Evolutionary conservation across 176 grass and related monocot genomes (phyloP), one percentile per base, ranked within the genome.

Genomic region (Sorghum bicolor): DNA sequence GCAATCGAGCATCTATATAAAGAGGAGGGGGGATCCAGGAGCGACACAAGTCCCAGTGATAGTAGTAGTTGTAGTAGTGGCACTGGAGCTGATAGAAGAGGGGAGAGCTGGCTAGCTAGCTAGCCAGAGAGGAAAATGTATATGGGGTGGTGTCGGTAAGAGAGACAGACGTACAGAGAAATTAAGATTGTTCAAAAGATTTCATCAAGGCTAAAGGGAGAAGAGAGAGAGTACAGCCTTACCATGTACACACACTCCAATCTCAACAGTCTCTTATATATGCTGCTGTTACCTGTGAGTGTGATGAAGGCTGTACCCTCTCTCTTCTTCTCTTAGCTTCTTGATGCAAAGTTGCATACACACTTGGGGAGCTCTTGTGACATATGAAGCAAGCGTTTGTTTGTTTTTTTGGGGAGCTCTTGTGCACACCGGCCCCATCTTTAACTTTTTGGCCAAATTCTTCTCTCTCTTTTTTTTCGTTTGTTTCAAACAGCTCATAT

Each of bases 141-240:
- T 14, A 28, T 72, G 16, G 41, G 11, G 37, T 57, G 19, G 15
- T n/a, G 52, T 57, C 52, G 19, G 4, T 16, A 3, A 20, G 34
- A 44, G 50, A 3, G 6, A 77, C 6, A 0, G 19, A 66, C 13
- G n/a, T n/a, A 53, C 4, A 60, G 43, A 25, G 1, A 75, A 55
- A 68, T 19, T 50, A 60, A 76, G 73, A 58, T 25, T 44, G 16
- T 9, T 20, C 11, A 67, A 55, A 67, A 55, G 8, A 22, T 6
- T 75, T 75, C 85, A 75, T 87, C 78, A 45, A 75, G 62, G 78
- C 78, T 67, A 87, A 87, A 81, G 70, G 85, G 37, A 87, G 85
- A 87, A 87, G 85, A 87, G 85, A 87, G 85, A 87, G 85, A 87
- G 85, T 87, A 87, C 85, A 87, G 85, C 78, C 85, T 87, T 75